A percentile compares a stretch with the other conserved stretches of the same genome.
phyloP scores from a whole-genome alignment of 352 stramenopile genomes.

The Phytophthora ramorum region DNA sequence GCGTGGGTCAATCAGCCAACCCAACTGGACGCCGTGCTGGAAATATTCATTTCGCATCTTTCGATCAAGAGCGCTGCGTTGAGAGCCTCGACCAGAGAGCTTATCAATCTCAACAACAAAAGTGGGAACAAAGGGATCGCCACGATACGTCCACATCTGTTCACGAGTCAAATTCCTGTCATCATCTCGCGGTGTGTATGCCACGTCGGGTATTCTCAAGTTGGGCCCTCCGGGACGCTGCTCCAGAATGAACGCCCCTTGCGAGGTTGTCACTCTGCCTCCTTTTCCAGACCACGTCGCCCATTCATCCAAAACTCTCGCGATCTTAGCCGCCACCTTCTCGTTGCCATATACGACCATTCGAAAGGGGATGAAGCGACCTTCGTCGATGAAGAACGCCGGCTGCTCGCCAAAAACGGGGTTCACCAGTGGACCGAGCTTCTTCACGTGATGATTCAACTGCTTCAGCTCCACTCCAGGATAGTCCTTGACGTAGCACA shows the following conservation, averaged over 20 bases:
- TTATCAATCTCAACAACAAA: conserved; percentile 29
- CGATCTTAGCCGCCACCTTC: too few species aligned
- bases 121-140: conserved; percentile 23
- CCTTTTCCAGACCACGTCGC: conserved; percentile 2
- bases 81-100: conserved; percentile 14
- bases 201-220: conserved; percentile 11
- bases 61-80: conserved; percentile 3
- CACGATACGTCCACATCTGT: conserved; percentile 26
- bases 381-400: too few species aligned
- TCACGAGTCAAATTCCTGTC: neutral
- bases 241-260: conserved; percentile 12
- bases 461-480: too few species aligned
- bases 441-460: too few species aligned
- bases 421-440: too few species aligned
- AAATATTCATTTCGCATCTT: conserved; percentile 28
- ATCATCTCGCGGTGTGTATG: conserved; percentile 3
- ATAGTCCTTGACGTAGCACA: too few species aligned
- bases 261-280: conserved; percentile 12
- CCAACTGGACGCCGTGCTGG: conserved; percentile 16
- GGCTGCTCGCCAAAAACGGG: too few species aligned
- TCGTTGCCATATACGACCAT: too few species aligned
- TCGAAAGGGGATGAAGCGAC: too few species aligned
- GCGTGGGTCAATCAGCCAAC: conserved; percentile 24
- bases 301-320: too few species aligned
- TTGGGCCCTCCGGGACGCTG: too few species aligned